Base-by-base conservation (phyloP, 1,284 basidiomycete genomes). In the Rugosomyces carneus region DNA sequence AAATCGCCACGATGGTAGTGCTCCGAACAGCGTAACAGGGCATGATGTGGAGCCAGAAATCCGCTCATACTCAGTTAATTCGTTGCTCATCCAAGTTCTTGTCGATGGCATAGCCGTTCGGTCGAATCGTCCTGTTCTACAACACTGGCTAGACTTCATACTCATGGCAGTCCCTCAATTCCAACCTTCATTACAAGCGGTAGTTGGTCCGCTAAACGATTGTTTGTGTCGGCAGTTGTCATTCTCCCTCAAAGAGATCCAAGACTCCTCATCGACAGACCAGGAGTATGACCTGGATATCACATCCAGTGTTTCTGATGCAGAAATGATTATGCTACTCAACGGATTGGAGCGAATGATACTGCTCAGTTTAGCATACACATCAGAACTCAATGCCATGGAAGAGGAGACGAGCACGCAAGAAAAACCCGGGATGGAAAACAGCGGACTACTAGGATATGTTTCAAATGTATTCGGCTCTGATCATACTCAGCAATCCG, bases 111-210 rank as follows among this genome's bases (percentile, higher is more conserved):
- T 98, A 35, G 71, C 82, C 3, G 64, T 71, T 3, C 68, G 74
- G 4, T 68, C 75, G 18, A 95, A 94, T 63, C 80, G 84, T 16
- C 75, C 89, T 1, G 75, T 94, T 18, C 66, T 96, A 10, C 92
- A 95, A 59, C 90, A 96, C 60, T 99, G 95, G 95, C 75, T 97
- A 18, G 95, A 98, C 63, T 98, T 99, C 61, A 75, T 97, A 47
- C 76, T 97, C 44, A 91, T 91, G 84, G 89, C 90, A 0, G 70
- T 94, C 6, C 84, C 90, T 0, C 84, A 89, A 54, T 89, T 91
- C 57, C 86, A 89, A 49, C 80, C 81, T 36, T 70, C 78, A 18
- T 68, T 90, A 5, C 78, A 81, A 35, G 66, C 72, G 11, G 73
- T 87, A 32, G 71, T 96, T n/a, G 71, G 80, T 11, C 84, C 91